Conservation (phyloP, 495 filamentous ascomycete species). For the Podospora didyma region DNA sequence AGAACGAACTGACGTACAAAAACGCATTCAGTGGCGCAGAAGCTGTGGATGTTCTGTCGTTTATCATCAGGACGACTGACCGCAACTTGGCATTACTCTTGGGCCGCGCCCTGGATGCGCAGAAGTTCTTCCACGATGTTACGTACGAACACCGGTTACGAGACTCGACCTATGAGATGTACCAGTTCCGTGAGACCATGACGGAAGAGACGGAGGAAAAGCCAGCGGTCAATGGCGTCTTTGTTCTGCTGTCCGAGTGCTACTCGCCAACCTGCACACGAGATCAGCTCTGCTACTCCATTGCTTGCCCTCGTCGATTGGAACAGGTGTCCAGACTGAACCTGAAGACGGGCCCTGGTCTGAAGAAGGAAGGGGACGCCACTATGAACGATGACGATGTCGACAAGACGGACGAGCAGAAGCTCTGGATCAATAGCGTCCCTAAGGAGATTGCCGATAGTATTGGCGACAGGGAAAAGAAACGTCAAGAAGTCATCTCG, state of each 20-base stretch:
- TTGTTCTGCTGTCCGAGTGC: constrained; percentile 92
- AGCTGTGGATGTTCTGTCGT: constrained; percentile 89
- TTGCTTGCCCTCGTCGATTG: constrained; percentile 89
- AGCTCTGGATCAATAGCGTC: constrained; percentile 99
- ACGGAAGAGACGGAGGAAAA: constrained; percentile 76
- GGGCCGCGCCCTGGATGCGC: constrained; percentile 91
- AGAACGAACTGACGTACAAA: constrained; percentile 96
- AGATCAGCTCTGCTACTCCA: constrained; percentile 95
- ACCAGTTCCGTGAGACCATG: constrained; percentile 92
- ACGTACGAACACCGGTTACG: constrained; percentile 95
- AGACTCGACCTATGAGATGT: constrained; percentile 86
- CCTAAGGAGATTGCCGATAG: constrained; percentile 90
- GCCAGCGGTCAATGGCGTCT: constrained; percentile 86
- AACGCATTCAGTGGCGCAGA: constrained; percentile 92
- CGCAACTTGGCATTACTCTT: constrained; percentile 89
- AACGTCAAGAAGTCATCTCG: constrained; percentile 95
- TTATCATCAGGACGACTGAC: constrained; percentile 95
- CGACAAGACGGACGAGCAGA: constrained; percentile 90
- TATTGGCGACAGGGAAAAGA: constrained; percentile 87
- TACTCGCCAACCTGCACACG: constrained; percentile 97
- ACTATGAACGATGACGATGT: constrained; percentile 74
- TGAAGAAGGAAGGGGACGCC: constrained; percentile 76
- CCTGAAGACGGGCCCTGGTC: constrained; percentile 81
- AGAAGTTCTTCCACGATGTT: constrained; percentile 99
- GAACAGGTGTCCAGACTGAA: constrained; percentile 95